Conservation (phyloP, 2,329 filamentous ascomycete genomes). For the Phaeosphaeriaceae sp. region DNA sequence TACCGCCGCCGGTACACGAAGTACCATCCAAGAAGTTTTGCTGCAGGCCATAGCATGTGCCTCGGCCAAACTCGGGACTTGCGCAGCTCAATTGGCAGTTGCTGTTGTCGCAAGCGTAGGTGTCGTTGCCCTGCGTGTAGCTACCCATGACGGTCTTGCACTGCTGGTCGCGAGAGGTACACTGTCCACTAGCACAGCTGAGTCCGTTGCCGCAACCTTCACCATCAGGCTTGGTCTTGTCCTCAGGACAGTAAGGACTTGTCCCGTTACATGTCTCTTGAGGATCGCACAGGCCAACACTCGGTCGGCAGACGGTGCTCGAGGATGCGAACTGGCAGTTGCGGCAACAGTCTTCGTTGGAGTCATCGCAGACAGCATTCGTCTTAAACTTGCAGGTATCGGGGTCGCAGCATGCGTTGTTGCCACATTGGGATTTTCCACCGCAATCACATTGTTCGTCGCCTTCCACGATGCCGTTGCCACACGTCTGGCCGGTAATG, state of each 20-base stretch:
- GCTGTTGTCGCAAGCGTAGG: conserved; percentile 75
- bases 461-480: conserved; percentile 94
- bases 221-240: conserved; percentile 74
- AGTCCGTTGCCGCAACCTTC: conserved; percentile 74
- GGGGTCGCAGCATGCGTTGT: conserved; percentile 83
- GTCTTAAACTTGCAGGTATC: conserved; percentile 83
- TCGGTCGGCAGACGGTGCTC: conserved; percentile 79
- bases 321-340: conserved; percentile 71
- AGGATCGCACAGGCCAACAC: conserved; percentile 83
- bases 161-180: conserved; percentile 88
- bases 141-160: conserved; percentile 85
- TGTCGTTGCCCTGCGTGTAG: conserved; percentile 75
- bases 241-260: conserved; percentile 74
- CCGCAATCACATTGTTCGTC: conserved; percentile 98
- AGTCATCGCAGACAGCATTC: conserved; percentile 79
- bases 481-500: conserved; percentile 84
- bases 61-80: conserved; percentile 70
- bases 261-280: conserved; percentile 81
- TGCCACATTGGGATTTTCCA: conserved; percentile 72
- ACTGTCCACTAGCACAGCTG: conserved; percentile 88
- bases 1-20: conserved; percentile 78
- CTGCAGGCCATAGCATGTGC: conserved; percentile 76
- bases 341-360: conserved; percentile 84
- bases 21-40: conserved; percentile 97
- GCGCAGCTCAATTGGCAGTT: conserved; percentile 81